Percentiles rank a stretch among this genome's conserved stretches.
phyloP scores from a whole-genome alignment of 352 stramenopile species.

The Blastocystis sp. region DNA sequence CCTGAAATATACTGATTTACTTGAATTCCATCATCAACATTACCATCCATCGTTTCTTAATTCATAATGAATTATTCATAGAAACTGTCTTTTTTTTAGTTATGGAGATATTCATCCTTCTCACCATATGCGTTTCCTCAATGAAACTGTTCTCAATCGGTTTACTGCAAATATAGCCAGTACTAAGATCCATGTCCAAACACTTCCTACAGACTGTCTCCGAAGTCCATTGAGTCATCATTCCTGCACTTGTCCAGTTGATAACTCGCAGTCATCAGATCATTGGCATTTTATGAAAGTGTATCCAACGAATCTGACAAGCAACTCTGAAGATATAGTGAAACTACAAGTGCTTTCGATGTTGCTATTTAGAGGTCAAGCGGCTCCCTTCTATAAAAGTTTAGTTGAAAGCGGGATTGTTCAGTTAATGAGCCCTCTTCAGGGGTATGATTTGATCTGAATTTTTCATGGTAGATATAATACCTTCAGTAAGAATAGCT shows the following conservation, averaged over 20 bases:
- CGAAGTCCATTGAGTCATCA: not conserved
- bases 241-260: not conserved
- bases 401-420: slow-evolving; percentile 1
- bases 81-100: slow-evolving; percentile 83
- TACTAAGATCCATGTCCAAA: slow-evolving; percentile 5
- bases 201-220: not conserved
- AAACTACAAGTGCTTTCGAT: slow-evolving; percentile 49
- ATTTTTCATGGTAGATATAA: no score
- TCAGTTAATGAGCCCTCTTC: slow-evolving; percentile 11
- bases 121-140: slow-evolving; percentile 78
- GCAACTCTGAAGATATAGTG: not conserved
- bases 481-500: slow-evolving; percentile 58
- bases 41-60: slow-evolving; percentile 77
- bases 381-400: slow-evolving; percentile 45
- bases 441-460: not conserved
- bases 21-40: slow-evolving; percentile 78
- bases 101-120: slow-evolving; percentile 81
- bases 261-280: not conserved
- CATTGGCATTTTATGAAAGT: slow-evolving; percentile 20
- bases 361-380: slow-evolving; percentile 37
- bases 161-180: slow-evolving; percentile 70
- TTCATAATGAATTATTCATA: not conserved
- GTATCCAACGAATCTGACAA: slow-evolving; percentile 45
- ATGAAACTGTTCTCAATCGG: slow-evolving; percentile 76
- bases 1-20: slow-evolving; percentile 78